phyloP scores from a whole-genome alignment of 106 monocot genomes.

The Dactylorhiza incarnata region DNA sequence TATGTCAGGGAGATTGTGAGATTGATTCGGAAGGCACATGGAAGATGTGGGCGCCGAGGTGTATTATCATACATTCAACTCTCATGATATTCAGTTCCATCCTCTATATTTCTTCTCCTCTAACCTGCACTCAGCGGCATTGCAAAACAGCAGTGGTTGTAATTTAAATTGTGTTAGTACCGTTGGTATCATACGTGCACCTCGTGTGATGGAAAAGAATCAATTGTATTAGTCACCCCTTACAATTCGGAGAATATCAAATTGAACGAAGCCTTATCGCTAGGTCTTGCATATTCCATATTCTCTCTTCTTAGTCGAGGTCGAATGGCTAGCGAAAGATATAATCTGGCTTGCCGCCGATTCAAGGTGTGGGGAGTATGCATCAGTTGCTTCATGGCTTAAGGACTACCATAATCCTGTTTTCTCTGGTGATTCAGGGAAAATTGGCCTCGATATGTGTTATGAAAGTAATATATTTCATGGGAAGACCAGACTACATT shows the following conservation, averaged over 20 bases:
- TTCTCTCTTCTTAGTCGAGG: constrained; percentile 70
- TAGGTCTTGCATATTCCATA: constrained; percentile 73
- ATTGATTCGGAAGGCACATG: constrained; percentile 51
- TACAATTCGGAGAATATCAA: constrained; percentile 56
- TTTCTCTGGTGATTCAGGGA: constrained; percentile 30
- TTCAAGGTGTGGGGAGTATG: constrained; percentile 71
- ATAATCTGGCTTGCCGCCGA: constrained; percentile 90
- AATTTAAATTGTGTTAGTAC: constrained; percentile 43
- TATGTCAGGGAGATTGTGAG: constrained; percentile 44
- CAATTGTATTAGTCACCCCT: constrained; percentile 81
- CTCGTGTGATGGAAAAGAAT: constrained; percentile 93
- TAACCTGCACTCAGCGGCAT: constrained; percentile 3
- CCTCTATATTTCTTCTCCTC: constrained; percentile 70
- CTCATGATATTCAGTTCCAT: constrained; percentile 26
- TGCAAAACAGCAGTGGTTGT: constrained; percentile 29
- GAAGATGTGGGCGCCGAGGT: constrained; percentile 65
- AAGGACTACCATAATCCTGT: constrained; percentile 72
- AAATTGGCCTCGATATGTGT: constrained; percentile 19
- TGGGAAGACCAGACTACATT: constrained; percentile 7
- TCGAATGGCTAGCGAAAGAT: constrained; percentile 86
- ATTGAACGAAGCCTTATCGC: constrained; percentile 41
- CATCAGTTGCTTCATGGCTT: constrained; percentile 69
- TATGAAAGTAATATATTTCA: constrained; percentile 16
- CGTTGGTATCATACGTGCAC: constrained; percentile 77
- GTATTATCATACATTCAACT: constrained; percentile 62